Evolutionary conservation across 805 yeast genomes (phyloP).

Genomic region (Metschnikowia santaceciliae): DNA sequence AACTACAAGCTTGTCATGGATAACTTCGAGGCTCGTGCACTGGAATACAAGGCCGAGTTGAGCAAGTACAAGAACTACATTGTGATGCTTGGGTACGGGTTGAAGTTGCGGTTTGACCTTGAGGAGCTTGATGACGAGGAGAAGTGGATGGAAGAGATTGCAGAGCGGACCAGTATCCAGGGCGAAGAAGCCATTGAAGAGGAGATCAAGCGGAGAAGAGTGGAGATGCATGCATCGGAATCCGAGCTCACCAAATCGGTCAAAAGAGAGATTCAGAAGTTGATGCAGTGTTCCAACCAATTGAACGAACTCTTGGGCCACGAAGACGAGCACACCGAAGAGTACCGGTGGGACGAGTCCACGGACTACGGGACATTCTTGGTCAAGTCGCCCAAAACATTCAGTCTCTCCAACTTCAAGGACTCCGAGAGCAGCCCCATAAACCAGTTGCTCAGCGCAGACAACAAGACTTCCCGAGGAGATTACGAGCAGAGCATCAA

Average conservation of each 20-base stretch:
- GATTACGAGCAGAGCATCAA: slow-evolving; percentile 5
- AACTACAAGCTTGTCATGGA: slow-evolving; percentile 34
- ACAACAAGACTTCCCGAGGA: slow-evolving; percentile 5
- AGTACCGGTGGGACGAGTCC: slow-evolving; percentile 7
- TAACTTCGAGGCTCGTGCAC: slow-evolving; percentile 41
- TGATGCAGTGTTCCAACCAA: slow-evolving; percentile 15
- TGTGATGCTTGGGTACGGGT: slow-evolving; percentile 43
- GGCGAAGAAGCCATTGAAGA: slow-evolving; percentile 8
- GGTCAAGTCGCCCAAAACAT: slow-evolving; percentile 42
- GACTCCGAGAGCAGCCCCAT: slow-evolving; percentile 34
- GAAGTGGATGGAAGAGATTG: slow-evolving; percentile 8
- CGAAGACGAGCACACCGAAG: not conserved
- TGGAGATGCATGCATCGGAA: slow-evolving; percentile 16
- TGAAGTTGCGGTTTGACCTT: slow-evolving; percentile 42
- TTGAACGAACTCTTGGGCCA: slow-evolving; percentile 13
- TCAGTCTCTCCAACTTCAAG: slow-evolving; percentile 32
- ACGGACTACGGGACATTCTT: slow-evolving; percentile 16
- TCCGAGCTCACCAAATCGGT: slow-evolving; percentile 32
- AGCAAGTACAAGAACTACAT: slow-evolving; percentile 45
- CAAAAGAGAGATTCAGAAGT: slow-evolving; percentile 28
- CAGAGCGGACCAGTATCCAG: slow-evolving; percentile 1
- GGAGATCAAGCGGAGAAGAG: slow-evolving; percentile 8
- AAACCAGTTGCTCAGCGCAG: slow-evolving; percentile 27
- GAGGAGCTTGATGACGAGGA: slow-evolving; percentile 27
- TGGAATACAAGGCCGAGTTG: slow-evolving; percentile 43